phyloP scores from a whole-genome alignment of 2,329 filamentous ascomycete genomes.

The Monosporascus sp. region DNA sequence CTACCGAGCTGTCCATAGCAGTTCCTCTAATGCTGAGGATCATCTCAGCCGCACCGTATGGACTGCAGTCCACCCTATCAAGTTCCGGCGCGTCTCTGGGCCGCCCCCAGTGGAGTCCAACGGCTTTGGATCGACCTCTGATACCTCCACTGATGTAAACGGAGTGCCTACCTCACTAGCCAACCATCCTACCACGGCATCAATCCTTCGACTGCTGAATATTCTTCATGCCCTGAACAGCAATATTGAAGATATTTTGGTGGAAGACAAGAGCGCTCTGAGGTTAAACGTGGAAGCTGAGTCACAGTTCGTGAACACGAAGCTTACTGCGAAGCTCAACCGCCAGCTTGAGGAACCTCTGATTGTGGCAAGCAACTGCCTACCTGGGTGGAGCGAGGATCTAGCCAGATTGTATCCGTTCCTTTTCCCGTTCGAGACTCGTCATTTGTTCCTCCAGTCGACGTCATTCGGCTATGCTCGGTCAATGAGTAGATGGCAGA shows the following conservation, averaged over 20 bases:
- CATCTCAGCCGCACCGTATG: constrained; percentile 73
- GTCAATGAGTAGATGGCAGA: constrained; percentile 98
- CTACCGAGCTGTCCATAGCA: constrained; percentile 84
- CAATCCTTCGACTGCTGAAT: constrained; percentile 81
- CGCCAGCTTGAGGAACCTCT: constrained; percentile 93
- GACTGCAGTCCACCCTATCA: constrained; percentile 86
- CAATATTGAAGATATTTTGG: constrained; percentile 85
- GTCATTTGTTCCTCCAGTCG: constrained; percentile 93
- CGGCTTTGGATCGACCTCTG: constrained; percentile 52
- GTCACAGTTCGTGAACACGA: constrained; percentile 96
- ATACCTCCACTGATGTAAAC: constrained; percentile 45
- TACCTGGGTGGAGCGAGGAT: constrained; percentile 95
- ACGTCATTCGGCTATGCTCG: constrained; percentile 97
- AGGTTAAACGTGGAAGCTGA: constrained; percentile 76
- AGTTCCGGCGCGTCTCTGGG: constrained; percentile 80
- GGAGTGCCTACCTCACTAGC: constrained; percentile 72
- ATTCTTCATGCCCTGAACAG: constrained; percentile 90
- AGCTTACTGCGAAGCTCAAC: constrained; percentile 95
- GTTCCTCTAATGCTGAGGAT: constrained; percentile 50
- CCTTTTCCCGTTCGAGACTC: constrained; percentile 95
- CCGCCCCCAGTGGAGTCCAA: constrained; percentile 71
- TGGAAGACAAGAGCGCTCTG: constrained; percentile 67
- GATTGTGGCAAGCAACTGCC: constrained; percentile 93
- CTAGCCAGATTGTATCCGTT: constrained; percentile 91
- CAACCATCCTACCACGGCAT: constrained; percentile 78